A percentile compares a stretch with the other conserved stretches of the same genome.
Conservation (phyloP, 345 rosid species). For the Anacardium occidentale region DNA sequence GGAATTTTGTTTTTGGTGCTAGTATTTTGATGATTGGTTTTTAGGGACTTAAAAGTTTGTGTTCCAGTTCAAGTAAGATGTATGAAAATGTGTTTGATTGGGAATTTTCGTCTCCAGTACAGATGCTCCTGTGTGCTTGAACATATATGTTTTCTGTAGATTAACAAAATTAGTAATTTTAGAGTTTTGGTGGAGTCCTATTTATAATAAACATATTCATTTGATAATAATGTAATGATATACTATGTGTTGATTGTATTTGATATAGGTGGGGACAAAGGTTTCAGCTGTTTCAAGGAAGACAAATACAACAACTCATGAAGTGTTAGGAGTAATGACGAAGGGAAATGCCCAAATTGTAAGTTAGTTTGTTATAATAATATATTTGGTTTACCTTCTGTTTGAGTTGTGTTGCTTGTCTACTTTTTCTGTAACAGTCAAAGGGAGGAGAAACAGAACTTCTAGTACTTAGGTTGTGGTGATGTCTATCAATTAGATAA, state of each 20-base stretch:
- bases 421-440: too few species aligned
- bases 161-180: not conserved
- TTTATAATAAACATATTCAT: not conserved
- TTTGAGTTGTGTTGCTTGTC: not conserved
- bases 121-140: too few species aligned
- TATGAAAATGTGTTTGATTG: too few species aligned
- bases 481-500: not conserved
- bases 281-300: conserved; percentile 95
- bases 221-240: not conserved
- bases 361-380: conserved; percentile 26
- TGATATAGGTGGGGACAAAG: conserved; percentile 75
- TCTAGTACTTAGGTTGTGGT: not conserved
- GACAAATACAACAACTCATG: conserved; percentile 94
- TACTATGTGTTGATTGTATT: not conserved
- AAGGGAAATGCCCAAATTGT: conserved; percentile 79
- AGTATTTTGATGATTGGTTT: too few species aligned
- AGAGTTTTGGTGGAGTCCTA: not conserved
- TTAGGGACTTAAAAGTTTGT: too few species aligned
- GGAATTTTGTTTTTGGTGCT: too few species aligned
- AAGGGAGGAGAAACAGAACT: not conserved
- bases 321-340: conserved; percentile 89
- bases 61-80: too few species aligned
- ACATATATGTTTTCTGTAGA: not conserved
- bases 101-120: too few species aligned
- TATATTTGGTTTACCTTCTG: not conserved